A percentile compares a stretch with the other conserved stretches of the same genome.
phyloP scores from a whole-genome alignment of 352 stramenopile species.

The Phytophthora palmivora region DNA sequence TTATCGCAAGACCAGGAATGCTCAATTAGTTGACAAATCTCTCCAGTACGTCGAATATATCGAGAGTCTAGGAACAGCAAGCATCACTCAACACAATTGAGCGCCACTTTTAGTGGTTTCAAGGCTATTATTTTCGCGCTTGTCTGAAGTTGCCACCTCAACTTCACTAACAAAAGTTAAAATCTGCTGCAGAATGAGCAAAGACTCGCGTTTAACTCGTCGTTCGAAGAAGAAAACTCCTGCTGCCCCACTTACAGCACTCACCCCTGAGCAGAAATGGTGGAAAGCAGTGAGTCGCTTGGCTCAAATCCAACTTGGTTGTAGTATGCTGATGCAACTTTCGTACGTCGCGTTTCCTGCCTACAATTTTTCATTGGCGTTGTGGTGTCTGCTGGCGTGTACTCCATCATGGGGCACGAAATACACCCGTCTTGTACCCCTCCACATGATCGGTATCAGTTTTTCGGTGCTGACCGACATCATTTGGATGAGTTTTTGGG shows the following conservation, averaged over 20 bases:
- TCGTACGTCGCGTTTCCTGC: constrained; percentile 84
- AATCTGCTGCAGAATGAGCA: constrained; percentile 17
- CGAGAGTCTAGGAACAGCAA: constrained; percentile 30
- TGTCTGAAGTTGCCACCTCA: constrained; percentile 8
- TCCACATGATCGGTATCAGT: constrained; percentile 60
- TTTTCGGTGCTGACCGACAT: constrained; percentile 74
- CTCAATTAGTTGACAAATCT: constrained; percentile 41
- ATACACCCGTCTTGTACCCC: constrained; percentile 50
- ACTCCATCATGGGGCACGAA: constrained; percentile 57
- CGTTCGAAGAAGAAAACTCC: constrained; percentile 24
- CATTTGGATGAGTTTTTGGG: constrained; percentile 82
- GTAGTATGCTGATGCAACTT: constrained; percentile 75
- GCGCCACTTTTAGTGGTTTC: constrained; percentile 20
- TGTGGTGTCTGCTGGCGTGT: constrained; percentile 73
- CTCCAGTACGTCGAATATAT: constrained; percentile 61
- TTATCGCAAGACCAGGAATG: constrained; percentile 48
- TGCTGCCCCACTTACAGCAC: constrained; percentile 5
- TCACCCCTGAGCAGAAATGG: constrained; percentile 43
- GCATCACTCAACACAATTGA: constrained; percentile 5
- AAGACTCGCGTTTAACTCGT: constrained; percentile 13
- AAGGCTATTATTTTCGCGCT: constrained; percentile 23
- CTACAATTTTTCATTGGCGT: constrained; percentile 80
- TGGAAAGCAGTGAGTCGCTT: constrained; percentile 50
- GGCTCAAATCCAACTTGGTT: constrained; percentile 59
- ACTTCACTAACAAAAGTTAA: neutral